A percentile compares a stretch with the other conserved stretches of the same genome.
Evolutionary conservation across 257 asterid genomes (phyloP).

Genomic region (Penstemon newberryi): DNA sequence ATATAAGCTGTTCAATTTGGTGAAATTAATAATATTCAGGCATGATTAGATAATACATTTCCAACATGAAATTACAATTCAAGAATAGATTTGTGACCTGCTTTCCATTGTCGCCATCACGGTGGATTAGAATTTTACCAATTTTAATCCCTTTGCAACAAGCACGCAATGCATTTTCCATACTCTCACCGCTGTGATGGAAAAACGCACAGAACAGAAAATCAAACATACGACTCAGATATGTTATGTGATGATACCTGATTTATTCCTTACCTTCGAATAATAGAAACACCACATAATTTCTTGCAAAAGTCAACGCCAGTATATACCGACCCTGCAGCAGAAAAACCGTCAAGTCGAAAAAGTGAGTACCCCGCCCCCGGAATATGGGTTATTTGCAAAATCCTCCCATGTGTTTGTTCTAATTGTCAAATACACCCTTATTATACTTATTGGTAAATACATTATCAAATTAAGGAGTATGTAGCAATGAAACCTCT

Average conservation of each 20-base stretch:
- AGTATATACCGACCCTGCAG: conserved; percentile 77
- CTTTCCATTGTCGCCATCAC: conserved; percentile 96
- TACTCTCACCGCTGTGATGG: conserved; percentile 88
- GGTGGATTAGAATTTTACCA: conserved; percentile 93
- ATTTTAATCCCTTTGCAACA: conserved; percentile 99
- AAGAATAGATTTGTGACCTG: conserved; percentile 52
- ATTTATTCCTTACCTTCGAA: conserved; percentile 71
- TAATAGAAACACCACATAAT: conserved; percentile 94
- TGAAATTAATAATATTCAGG: not conserved
- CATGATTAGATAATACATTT: conserved; percentile 4
- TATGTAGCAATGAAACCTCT: no score
- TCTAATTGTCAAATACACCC: no score
- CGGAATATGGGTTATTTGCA: no score
- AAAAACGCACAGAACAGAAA: conserved; percentile 17
- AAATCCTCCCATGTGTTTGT: no score
- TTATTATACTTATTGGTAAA: no score
- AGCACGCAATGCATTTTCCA: conserved; percentile 99
- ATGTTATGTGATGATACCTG: not conserved
- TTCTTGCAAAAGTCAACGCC: conserved; percentile 99
- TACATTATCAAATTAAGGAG: no score
- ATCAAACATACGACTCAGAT: conserved; percentile 1
- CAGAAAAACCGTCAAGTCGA: conserved; percentile 21
- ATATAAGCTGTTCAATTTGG: conserved; percentile 68
- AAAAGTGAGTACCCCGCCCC: no score
- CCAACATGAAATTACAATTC: conserved; percentile 16